Evolutionary conservation across 176 grass and related monocot genomes (phyloP), one percentile per base, ranked within the genome.

Genomic region (Areca catechu): DNA sequence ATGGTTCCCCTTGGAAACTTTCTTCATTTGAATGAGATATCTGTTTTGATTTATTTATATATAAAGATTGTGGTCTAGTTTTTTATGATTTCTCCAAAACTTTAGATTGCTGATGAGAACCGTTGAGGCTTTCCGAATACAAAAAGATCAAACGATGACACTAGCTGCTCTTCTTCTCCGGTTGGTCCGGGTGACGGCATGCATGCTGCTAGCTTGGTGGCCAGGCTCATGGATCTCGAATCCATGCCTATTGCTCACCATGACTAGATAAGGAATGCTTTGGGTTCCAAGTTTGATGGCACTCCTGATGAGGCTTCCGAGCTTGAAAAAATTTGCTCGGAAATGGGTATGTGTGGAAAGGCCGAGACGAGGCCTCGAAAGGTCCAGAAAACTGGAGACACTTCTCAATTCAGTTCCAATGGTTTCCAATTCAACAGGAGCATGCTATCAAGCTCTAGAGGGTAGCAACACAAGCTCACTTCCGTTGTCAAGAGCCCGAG

Each of bases 151-250:
- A 10, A 14, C 2, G 34, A 43, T 43, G 34, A 43, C 9, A 3
- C 34, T 10, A 43, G 34, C 64, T 54, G 50, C 19, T 72, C 49
- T 62, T 18, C 62, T 3, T 74, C 22, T 50, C 19, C 48, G 14
- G 58, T 55, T 48, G 71, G 58, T 22, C 43, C 22, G 71, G 54
- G 2, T 16, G 60, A 63, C 55, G 24, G 55, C n/a, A 18, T 54
- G 3, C 21, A 24, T 62, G 63, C 66, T n/a, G 79, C 76, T 0
- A 72, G 86, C 19, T 66, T 90, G 25, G 86, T 95, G 34, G 90
- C 86, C 49, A 75, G 60, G 74, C 22, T 95, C 19, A 95, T 95
- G 90, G 90, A 86, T 20, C 83, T 95, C 21, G 88, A 71, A 54
- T 81, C 79, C 12, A 79, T 85, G 79, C 79, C 81, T 14, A 19